Conservation (phyloP, 441 rosid species). For the Eutrema salsugineum region DNA sequence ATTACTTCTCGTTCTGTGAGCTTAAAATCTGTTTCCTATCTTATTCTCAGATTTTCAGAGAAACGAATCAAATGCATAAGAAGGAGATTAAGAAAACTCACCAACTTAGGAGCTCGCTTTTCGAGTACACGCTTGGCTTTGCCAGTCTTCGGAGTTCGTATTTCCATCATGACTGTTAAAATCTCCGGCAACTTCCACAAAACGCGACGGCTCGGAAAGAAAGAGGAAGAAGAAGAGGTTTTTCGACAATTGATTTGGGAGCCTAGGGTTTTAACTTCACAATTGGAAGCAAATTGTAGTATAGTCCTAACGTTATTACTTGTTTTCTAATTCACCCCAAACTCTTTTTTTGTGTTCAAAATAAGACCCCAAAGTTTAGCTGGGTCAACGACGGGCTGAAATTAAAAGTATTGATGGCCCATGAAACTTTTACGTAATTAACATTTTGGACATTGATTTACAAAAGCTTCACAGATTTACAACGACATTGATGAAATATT, state of each 20-base stretch:
- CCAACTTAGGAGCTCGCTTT: conserved; percentile 76
- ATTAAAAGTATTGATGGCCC: background rate
- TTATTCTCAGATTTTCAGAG: background rate
- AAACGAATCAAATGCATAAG: background rate
- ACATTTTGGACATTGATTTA: background rate
- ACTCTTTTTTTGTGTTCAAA: background rate
- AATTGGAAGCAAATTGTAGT: background rate
- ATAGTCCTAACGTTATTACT: background rate
- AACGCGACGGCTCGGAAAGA: conserved; percentile 18
- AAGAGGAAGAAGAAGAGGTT: background rate
- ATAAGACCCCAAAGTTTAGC: background rate
- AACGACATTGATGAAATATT: background rate
- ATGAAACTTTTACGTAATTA: background rate
- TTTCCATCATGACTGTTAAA: conserved; percentile 44
- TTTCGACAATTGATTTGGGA: conserved; percentile 4
- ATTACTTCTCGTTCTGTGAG: background rate
- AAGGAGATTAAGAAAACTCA: conserved; percentile 25
- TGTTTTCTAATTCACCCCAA: background rate
- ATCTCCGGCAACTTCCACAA: conserved; percentile 3
- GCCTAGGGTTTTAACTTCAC: conserved; percentile 28
- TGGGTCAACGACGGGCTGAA: conserved; percentile 3
- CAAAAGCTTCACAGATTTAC: background rate
- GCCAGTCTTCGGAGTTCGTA: conserved; percentile 50
- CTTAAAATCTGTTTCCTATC: background rate
- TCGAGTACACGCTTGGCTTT: conserved; percentile 66